Evolutionary conservation across 139 green algal species (phyloP).

Genomic region (Tetradesmus lagerheimii): DNA sequence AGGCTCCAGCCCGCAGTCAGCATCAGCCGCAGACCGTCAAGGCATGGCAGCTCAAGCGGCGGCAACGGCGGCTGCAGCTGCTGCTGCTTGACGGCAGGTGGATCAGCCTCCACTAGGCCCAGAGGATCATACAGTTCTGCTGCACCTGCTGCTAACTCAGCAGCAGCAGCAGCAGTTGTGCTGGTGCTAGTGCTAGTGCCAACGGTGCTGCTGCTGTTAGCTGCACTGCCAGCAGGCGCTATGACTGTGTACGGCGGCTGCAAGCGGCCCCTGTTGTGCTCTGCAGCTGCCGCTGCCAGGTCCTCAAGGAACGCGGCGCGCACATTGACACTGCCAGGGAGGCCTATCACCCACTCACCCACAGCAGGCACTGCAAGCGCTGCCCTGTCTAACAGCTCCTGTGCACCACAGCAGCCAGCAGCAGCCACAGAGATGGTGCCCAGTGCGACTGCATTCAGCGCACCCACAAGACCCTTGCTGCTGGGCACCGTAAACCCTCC

Average conservation of each 20-base stretch:
- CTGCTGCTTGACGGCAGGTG: not conserved
- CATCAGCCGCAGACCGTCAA: conserved; percentile 39
- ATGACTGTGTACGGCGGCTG: not conserved
- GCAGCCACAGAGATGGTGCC: conserved; percentile 17
- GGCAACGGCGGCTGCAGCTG: not conserved
- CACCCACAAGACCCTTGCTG: not conserved
- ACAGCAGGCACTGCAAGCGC: conserved; percentile 19
- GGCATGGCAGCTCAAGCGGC: conserved; percentile 7
- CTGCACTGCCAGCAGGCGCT: not conserved
- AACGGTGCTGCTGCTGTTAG: not conserved
- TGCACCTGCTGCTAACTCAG: not conserved
- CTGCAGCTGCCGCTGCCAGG: conserved; percentile 36
- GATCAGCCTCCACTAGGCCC: not conserved
- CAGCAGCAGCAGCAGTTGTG: not conserved
- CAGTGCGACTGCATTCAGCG: conserved; percentile 22
- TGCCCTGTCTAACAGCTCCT: conserved; percentile 3
- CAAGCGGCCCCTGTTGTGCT: conserved; percentile 12
- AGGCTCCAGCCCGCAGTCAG: conserved; percentile 18
- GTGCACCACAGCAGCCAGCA: not conserved
- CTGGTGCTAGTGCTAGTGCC: not conserved
- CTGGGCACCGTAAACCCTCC: not conserved
- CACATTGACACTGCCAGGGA: conserved; percentile 35
- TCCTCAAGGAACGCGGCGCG: conserved; percentile 37
- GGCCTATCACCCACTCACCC: conserved; percentile 14
- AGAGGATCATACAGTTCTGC: conserved; percentile 3